Evolutionary conservation across 495 filamentous ascomycete species (phyloP).

Genomic region (Aspergillus baeticus): DNA sequence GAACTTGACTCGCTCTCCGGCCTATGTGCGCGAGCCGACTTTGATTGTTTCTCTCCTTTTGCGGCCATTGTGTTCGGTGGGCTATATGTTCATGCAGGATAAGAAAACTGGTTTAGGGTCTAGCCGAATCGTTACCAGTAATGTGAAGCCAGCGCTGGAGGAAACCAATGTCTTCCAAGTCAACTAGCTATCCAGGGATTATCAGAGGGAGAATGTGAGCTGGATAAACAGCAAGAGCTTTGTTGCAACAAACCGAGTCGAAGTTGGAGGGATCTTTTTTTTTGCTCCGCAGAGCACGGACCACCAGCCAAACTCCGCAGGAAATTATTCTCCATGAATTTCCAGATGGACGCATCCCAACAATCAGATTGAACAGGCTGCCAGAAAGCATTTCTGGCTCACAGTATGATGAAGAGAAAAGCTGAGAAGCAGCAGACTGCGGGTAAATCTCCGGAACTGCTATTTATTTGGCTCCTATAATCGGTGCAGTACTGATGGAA

Average conservation of each 20-base stretch:
- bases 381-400: neutral
- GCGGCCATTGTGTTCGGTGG: slow-evolving; percentile 29
- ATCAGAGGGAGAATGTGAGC: too few relatives aligned
- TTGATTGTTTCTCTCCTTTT: slow-evolving; percentile 16
- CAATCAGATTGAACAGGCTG: neutral
- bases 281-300: slow-evolving; percentile 49
- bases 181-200: too few relatives aligned
- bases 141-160: neutral
- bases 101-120: neutral
- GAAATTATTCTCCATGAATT: slow-evolving; percentile 10
- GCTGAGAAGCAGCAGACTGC: slow-evolving; percentile 41
- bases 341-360: neutral
- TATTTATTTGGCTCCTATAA: neutral
- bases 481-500: neutral
- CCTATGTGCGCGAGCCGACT: slow-evolving; percentile 30
- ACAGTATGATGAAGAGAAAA: slow-evolving; percentile 41
- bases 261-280: slow-evolving; percentile 31
- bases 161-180: neutral
- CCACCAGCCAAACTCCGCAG: slow-evolving; percentile 36
- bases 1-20: slow-evolving; percentile 28
- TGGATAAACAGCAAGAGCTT: neutral
- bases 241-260: slow-evolving; percentile 11
- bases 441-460: slow-evolving; percentile 22
- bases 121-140: too few relatives aligned
- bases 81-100: neutral